phyloP scores from a whole-genome alignment of 192 early-diverging fungal genomes.

The Coemansia sp. region DNA sequence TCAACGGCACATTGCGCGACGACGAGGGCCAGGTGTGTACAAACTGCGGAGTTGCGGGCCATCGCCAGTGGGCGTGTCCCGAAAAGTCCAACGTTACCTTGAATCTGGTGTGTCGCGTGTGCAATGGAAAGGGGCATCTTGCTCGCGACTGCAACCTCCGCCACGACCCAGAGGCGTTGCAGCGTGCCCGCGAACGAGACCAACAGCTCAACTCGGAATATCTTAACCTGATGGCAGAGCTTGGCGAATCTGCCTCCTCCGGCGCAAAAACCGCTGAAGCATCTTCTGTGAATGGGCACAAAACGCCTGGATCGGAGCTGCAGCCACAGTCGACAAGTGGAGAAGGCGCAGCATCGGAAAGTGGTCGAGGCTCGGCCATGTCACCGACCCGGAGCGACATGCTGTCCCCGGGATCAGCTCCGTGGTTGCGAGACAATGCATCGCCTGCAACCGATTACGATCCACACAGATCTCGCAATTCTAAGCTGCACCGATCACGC shows the following conservation, averaged over 20 bases:
- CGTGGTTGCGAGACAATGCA: conserved; percentile 32
- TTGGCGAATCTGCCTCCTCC: conserved; percentile 64
- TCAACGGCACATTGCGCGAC: conserved; percentile 95
- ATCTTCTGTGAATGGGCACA: not conserved
- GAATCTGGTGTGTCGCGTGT: conserved; percentile 85
- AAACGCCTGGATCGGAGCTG: not conserved
- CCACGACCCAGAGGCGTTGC: conserved; percentile 78
- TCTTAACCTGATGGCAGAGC: conserved; percentile 90
- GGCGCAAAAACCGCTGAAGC: not conserved
- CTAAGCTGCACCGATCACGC: conserved; percentile 12
- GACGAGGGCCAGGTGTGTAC: conserved; percentile 92
- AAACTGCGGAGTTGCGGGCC: conserved; percentile 90
- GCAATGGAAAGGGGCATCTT: conserved; percentile 87
- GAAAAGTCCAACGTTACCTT: conserved; percentile 84
- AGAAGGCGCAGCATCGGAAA: not conserved
- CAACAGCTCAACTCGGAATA: conserved; percentile 90
- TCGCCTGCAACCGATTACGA: conserved; percentile 14
- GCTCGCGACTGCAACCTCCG: conserved; percentile 89
- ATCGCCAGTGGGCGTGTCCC: conserved; percentile 90
- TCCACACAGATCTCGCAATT: conserved; percentile 5
- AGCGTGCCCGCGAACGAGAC: conserved; percentile 74
- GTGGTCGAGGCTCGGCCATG: not conserved
- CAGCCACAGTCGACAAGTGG: not conserved
- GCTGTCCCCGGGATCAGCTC: conserved; percentile 24
- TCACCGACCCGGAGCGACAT: conserved; percentile 6